A percentile compares a stretch with the other conserved stretches of the same genome.
Conservation (phyloP, 2,329 filamentous ascomycete species). For the Aureobasidium sp. region DNA sequence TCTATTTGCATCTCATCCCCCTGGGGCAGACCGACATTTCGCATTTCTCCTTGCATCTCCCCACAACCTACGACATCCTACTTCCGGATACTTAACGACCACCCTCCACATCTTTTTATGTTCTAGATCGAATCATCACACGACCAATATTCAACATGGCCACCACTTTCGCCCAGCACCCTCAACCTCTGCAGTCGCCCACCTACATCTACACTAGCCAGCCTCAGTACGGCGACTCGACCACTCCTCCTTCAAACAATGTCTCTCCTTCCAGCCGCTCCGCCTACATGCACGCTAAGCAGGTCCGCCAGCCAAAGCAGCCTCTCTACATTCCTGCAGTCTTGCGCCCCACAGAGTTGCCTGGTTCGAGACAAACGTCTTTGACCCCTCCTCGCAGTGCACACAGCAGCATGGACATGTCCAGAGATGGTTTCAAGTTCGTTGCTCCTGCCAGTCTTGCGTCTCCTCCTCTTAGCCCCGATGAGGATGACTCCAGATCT, state of each 20-base stretch:
- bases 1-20: not conserved
- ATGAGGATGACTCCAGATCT: slow-evolving; percentile 9
- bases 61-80: not conserved
- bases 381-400: slow-evolving; percentile 41
- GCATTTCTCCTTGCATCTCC: slow-evolving; percentile 3
- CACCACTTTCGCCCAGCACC: slow-evolving; percentile 15
- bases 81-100: not conserved
- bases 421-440: slow-evolving; percentile 27
- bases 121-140: slow-evolving; percentile 10
- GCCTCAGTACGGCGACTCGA: slow-evolving; percentile 7
- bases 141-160: slow-evolving; percentile 14
- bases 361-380: slow-evolving; percentile 31
- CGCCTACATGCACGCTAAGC: slow-evolving; percentile 38
- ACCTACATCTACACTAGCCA: slow-evolving; percentile 11
- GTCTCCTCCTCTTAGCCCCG: slow-evolving; percentile 13
- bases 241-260: slow-evolving; percentile 43
- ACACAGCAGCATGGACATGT: slow-evolving; percentile 53
- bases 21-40: slow-evolving; percentile 12
- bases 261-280: slow-evolving; percentile 39
- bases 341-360: slow-evolving; percentile 60
- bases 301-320: slow-evolving; percentile 50
- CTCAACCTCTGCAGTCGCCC: slow-evolving; percentile 12
- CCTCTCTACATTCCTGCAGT: slow-evolving; percentile 71
- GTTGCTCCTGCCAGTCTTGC: not conserved
- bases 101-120: slow-evolving; percentile 5